Evolutionary conservation across 1,139 yeast species (phyloP).

Genomic region (Candida pseudoviswanathii): DNA sequence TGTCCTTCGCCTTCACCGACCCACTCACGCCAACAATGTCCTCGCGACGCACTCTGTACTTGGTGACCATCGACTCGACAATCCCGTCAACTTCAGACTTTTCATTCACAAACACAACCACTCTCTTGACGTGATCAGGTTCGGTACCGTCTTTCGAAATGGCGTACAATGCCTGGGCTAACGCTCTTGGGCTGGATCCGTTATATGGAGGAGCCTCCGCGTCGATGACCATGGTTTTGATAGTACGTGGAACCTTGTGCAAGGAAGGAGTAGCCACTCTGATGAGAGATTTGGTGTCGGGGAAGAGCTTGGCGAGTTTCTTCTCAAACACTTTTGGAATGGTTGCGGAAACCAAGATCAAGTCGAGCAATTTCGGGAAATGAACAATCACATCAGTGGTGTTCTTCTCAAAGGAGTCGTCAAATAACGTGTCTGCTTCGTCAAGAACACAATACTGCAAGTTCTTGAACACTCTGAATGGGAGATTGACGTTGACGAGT

Average conservation of each 20-base stretch:
- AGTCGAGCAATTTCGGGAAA: slow-evolving; percentile 58
- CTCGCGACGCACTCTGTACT: slow-evolving; percentile 56
- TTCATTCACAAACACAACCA: slow-evolving; percentile 84
- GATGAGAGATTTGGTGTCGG: slow-evolving; percentile 55
- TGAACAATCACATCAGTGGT: slow-evolving; percentile 59
- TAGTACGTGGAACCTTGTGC: slow-evolving; percentile 77
- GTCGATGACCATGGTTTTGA: slow-evolving; percentile 74
- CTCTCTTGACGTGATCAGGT: slow-evolving; percentile 71
- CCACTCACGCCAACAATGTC: slow-evolving; percentile 65
- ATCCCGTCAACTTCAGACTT: slow-evolving; percentile 64
- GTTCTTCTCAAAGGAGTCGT: slow-evolving; percentile 73
- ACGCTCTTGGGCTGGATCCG: slow-evolving; percentile 79
- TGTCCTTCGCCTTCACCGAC: slow-evolving; percentile 56
- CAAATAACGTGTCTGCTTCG: slow-evolving; percentile 94
- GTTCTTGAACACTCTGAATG: slow-evolving; percentile 47
- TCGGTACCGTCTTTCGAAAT: slow-evolving; percentile 85
- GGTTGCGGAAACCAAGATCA: slow-evolving; percentile 87
- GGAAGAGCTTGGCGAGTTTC: slow-evolving; percentile 62
- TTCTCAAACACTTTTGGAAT: slow-evolving; percentile 78
- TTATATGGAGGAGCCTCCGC: slow-evolving; percentile 75
- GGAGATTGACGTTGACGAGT: slow-evolving; percentile 46
- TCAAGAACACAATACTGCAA: slow-evolving; percentile 75
- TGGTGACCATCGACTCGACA: slow-evolving; percentile 51
- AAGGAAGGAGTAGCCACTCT: slow-evolving; percentile 75
- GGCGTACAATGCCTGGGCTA: slow-evolving; percentile 87